Evolutionary conservation across 805 yeast species (phyloP).

Genomic region (Kuraishia molischiana): DNA sequence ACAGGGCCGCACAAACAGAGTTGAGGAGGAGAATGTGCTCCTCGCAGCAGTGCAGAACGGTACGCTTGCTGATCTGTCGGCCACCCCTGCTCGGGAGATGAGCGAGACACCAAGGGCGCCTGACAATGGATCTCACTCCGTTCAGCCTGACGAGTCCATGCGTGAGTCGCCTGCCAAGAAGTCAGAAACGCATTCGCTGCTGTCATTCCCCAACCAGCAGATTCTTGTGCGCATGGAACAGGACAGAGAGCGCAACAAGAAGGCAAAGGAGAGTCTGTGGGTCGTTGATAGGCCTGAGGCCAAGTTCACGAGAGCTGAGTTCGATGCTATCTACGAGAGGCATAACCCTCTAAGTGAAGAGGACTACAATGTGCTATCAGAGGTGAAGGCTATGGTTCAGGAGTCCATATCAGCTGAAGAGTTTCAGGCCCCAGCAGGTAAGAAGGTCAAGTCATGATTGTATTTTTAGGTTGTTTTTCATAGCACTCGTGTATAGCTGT

Average conservation of each 20-base stretch:
- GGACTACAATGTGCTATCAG: constrained; percentile 42
- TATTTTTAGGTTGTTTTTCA: neutral
- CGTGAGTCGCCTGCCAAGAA: neutral
- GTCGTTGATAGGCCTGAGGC: constrained; percentile 41
- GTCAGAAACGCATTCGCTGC: neutral
- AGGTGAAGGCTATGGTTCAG: constrained; percentile 43
- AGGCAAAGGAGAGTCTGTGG: constrained; percentile 78
- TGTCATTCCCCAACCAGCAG: constrained; percentile 27
- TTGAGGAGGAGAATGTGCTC: neutral
- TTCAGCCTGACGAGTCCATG: neutral
- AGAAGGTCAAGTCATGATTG: neutral
- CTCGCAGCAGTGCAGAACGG: no score
- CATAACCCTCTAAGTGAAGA: constrained; percentile 34
- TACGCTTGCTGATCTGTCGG: no score
- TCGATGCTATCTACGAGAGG: constrained; percentile 40
- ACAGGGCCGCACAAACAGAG: neutral
- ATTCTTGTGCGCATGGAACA: constrained; percentile 78
- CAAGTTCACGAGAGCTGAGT: constrained; percentile 18
- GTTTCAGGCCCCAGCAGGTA: neutral
- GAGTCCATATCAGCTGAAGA: constrained; percentile 31
- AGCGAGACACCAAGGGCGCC: neutral
- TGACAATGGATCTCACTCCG: neutral
- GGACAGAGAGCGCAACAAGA: constrained; percentile 85
- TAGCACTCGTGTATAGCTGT: neutral
- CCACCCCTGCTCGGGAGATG: no score